Base-by-base conservation (phyloP, 2,329 filamentous ascomycete species). In the Dactylonectria estremocensis region DNA sequence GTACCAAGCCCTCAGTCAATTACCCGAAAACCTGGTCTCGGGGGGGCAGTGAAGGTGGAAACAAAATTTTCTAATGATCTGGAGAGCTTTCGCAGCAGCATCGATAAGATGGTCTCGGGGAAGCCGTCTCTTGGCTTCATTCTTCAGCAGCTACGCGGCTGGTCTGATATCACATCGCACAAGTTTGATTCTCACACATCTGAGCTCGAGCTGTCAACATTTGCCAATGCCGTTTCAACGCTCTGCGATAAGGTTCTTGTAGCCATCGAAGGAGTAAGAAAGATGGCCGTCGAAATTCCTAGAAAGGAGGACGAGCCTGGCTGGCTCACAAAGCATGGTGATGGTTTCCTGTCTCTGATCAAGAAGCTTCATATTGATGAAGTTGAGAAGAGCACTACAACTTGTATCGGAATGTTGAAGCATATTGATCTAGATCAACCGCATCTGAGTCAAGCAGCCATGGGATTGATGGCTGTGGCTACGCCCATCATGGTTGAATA, bases 401-500 rank as follows among this genome's bases (percentile, higher is more conserved):
- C 80, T 54, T 81, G 84, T 69, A 73, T 86, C n/a, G 56, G 74
- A 3, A 74, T 79, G 45, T 68, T 86, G 40, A 77, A 80, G 24
- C 62, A 74, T 8, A 58, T 84, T 28, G 70, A 80, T 14, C 66
- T 82, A 6, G 66, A 73, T 43, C 74, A 77, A 18, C 63, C 70
- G 6, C 57, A 74, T 16, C 69, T 69, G 24, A 77, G 77, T 46
- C 69, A 70, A 55, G 78, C 80, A 11, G 77, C 76, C 31, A 78
- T 77, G 74, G 73, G 77, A 37, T 62, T 80, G 16, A 70, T 82
- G 68, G 70, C 74, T 37, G 72, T 83, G 8, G 77, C 78, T 14
- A 70, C 89, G 16, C 95, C 96, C 0, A 90, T 98, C 33, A 77
- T 97, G 4, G 84, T 90, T 55, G 92, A 96, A 72, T 98, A 95